Base-by-base conservation (phyloP, 306 rosid species). In the Trifolium fragiferum region DNA sequence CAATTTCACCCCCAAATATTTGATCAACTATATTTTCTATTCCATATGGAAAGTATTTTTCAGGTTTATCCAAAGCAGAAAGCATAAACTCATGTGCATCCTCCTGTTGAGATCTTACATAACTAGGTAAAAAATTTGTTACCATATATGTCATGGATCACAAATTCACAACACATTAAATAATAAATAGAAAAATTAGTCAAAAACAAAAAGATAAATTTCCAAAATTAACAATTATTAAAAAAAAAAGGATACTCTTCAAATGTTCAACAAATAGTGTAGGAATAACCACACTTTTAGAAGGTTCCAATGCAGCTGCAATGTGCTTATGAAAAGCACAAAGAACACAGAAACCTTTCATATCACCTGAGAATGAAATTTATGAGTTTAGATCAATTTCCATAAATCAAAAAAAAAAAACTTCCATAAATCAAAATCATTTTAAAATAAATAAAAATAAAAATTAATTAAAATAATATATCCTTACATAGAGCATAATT, bases 1-100 rank as follows among this genome's bases (percentile, higher is more conserved):
- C 19, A 16, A 86, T 88, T 46, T 80, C 74, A 69, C 96, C 96
- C 4, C 97, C 96, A 83, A 86, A 92, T 60, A 89, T 78, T 68
- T 25, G 77, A 21, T 89, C 75, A 53, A 88, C 90, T 15, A 88
- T 78, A 77, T 88, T 83, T 20, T 78, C 74, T 18, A 4, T 43
- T 51, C 64, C 51, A 30, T 47, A 49, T 65, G 78, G 70, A 18
- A 73, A 83, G 60, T 84, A 73, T 19, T 77, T 76, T 63, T 60
- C 81, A 20, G 89, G 84, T 67, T 85, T 89, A 76, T 89, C 85
- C 66, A 92, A 82, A 70, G 80, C 78, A 61, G 89, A 82, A 51
- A 82, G 88, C 86, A 92, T 63, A 38, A 92, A 92, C 68, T 92
- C 93, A 74, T 92, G 96, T 47, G 97, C 96, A 81, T 92, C 97